Base-by-base conservation (phyloP, 768 basidiomycete genomes). In the Trametes gibbosa region DNA sequence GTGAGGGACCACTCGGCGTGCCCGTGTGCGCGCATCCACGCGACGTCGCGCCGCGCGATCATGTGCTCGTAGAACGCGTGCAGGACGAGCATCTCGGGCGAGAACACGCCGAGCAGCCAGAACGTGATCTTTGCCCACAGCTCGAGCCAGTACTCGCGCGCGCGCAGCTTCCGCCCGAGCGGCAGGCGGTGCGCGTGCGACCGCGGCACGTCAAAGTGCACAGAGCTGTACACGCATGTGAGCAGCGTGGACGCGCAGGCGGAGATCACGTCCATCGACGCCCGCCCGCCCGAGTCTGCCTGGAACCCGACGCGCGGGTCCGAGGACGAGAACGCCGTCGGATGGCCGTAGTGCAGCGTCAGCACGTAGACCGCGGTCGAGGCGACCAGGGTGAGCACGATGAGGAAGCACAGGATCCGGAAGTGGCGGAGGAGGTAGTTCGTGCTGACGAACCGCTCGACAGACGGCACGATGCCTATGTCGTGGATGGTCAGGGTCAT, bases 51-150 rank as follows among this genome's bases (percentile, higher is more conserved):
- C 32, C 52, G 37, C 19, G 61, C 61, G 52, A 62, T 40, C 41
- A 62, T 47, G 37, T 54, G 47, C 61, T 62, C 61, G 43, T 58
- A 62, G 52, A 58, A 62, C 32, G 56, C 61, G 47, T 62, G 61
- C 6, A 62, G 56, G 27, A 62, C 61, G 56, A 62, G 61, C 61
- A 62, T 62, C 56, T 62, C 61, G 12, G 61, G 61, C 14, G 61
- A 58, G 52, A 62, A 58, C 23, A 62, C 35, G 35, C 52, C 61
- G 47, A 62, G 56, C 8, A 62, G 53, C 61, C 61, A 62, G 61
- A 62, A 62, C n/a, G 52, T 37, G 32, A 50, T 49, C 56, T 62
- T 62, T 23, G 47, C 29, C 61, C 61, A 62, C 17, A 62, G 53
- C 51, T 62, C 61, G 52, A 62, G 56, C 61, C 61, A 62, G 48